A percentile compares a stretch with the other conserved stretches of the same genome.
These are phyloP conservation scores for Gossypium sturtianum DNA, from an alignment of 345 rosid genomes.

Conservation along the genomic window DNA sequence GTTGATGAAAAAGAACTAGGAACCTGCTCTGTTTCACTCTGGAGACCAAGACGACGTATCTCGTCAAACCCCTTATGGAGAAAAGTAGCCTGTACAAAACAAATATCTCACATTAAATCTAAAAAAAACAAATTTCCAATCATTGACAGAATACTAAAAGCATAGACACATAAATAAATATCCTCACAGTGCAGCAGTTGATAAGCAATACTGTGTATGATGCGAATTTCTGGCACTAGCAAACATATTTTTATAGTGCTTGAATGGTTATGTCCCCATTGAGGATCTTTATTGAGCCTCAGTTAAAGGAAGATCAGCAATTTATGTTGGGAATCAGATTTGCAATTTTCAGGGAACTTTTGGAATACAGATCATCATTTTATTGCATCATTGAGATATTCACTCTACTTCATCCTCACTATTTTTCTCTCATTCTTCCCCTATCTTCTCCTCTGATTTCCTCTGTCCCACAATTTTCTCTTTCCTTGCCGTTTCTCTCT, in stretches of 20 bases:
- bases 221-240: neutral
- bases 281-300: neutral
- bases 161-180: neutral
- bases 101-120: neutral
- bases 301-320: neutral
- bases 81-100: slow-evolving; percentile 59
- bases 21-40: slow-evolving; percentile 87
- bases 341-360: neutral
- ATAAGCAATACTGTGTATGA: neutral
- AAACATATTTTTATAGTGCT: neutral
- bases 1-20: neutral
- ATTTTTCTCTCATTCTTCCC: neutral
- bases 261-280: neutral
- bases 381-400: neutral
- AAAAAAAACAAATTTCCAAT: neutral
- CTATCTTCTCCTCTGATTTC: neutral
- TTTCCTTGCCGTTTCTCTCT: neutral
- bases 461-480: neutral
- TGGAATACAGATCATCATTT: neutral
- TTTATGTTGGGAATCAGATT: neutral
- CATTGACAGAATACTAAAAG: neutral
- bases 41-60: slow-evolving; percentile 90
- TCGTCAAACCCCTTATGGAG: slow-evolving; percentile 96
- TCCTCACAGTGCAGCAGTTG: neutral
- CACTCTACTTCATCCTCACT: neutral